phyloP scores from a whole-genome alignment of 179 eudicot species.

The Camellia oleifera region DNA sequence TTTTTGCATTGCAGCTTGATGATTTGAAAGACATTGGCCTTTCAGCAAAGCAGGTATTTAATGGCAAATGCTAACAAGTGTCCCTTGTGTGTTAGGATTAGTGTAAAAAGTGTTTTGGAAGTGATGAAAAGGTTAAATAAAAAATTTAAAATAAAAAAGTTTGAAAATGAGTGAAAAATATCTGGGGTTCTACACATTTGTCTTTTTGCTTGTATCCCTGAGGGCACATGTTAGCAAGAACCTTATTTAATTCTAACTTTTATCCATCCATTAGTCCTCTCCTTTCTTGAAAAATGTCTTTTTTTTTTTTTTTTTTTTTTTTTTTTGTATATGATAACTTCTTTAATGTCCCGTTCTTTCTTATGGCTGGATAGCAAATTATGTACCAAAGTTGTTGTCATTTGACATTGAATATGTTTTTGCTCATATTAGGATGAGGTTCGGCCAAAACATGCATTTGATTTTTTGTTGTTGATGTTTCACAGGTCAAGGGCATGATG shows the following conservation, averaged over 20 bases:
- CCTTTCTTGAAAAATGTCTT: neutral
- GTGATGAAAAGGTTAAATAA: too few species aligned
- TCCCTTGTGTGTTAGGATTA: too few species aligned
- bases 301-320: neutral
- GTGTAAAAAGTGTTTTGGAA: too few species aligned
- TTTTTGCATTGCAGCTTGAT: conserved; percentile 62
- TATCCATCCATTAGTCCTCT: neutral
- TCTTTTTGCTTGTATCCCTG: too few species aligned
- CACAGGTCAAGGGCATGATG: conserved; percentile 73
- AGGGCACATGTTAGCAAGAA: too few species aligned
- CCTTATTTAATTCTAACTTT: neutral
- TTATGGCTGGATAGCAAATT: neutral
- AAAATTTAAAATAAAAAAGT: too few species aligned
- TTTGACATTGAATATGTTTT: neutral
- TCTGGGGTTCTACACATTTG: too few species aligned
- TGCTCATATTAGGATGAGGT: neutral
- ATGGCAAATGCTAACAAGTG: too few species aligned
- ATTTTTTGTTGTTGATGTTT: neutral
- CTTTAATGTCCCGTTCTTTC: neutral
- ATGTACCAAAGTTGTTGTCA: neutral
- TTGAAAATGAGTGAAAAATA: too few species aligned
- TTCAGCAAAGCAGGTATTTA: conserved; percentile 70
- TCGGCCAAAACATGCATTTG: neutral
- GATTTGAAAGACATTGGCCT: conserved; percentile 83
- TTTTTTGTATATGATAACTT: neutral